A percentile compares a stretch with the other conserved stretches of the same genome.
Conservation (phyloP, 208 protist genomes). For the Acanthamoeba polyphaga region DNA sequence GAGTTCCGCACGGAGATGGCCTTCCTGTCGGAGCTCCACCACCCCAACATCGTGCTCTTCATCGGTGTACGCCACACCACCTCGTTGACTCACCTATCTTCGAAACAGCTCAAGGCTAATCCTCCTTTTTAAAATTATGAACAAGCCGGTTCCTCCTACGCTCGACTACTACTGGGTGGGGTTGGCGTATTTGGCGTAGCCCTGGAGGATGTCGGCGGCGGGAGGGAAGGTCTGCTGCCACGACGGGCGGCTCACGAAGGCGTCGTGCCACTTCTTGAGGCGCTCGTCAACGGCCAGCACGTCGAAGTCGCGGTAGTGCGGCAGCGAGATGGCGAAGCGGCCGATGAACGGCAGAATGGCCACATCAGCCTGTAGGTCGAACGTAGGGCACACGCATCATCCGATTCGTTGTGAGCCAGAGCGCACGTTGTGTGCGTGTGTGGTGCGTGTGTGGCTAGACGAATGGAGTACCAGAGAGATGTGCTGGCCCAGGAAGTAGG, state of each 20-base stretch:
- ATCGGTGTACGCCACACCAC: too few species aligned
- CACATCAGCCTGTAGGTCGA: not conserved
- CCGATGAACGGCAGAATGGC: constrained; percentile 55
- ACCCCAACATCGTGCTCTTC: too few species aligned
- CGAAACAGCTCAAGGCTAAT: too few species aligned
- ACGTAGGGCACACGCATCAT: not conserved
- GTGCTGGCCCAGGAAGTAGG: constrained; percentile 67
- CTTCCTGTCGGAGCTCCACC: too few species aligned
- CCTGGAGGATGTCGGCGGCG: not conserved
- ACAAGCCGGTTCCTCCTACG: too few species aligned
- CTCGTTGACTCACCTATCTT: too few species aligned
- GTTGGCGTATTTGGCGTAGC: constrained; percentile 46
- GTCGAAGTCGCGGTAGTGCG: constrained; percentile 43
- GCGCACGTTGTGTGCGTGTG: not conserved
- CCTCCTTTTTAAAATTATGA: too few species aligned
- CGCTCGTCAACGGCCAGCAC: constrained; percentile 50
- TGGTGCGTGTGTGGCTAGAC: not conserved
- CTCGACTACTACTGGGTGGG: not conserved
- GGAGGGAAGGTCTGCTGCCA: constrained; percentile 20
- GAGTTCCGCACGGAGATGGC: too few species aligned
- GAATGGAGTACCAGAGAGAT: constrained; percentile 7
- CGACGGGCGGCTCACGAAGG: constrained; percentile 4
- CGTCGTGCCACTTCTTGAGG: constrained; percentile 60
- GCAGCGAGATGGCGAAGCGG: not conserved
- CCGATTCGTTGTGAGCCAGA: not conserved